phyloP scores from a whole-genome alignment of 1,284 basidiomycete species.

The Apiotrichum veenhuisii region DNA sequence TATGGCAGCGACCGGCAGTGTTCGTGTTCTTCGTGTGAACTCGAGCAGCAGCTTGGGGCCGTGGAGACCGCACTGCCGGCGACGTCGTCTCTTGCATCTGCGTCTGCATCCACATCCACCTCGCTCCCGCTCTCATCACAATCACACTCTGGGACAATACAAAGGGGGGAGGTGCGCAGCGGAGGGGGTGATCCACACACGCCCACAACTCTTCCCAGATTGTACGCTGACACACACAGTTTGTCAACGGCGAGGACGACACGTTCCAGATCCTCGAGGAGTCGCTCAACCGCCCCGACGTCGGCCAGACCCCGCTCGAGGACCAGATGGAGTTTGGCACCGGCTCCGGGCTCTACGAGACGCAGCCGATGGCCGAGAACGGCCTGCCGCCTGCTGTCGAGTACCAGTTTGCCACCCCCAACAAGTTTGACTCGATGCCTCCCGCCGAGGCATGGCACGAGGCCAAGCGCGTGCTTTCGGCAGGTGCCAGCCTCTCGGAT shows the following conservation, averaged over 20 bases:
- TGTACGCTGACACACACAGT: conserved; percentile 21
- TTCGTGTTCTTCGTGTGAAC: conserved; percentile 1
- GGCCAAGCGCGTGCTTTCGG: conserved; percentile 57
- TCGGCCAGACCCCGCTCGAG: conserved; percentile 38
- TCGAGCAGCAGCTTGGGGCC: conserved; percentile 3
- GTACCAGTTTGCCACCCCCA: conserved; percentile 67
- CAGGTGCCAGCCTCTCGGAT: conserved; percentile 79
- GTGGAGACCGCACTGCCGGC: background rate
- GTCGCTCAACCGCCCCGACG: conserved; percentile 41
- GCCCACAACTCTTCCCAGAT: background rate
- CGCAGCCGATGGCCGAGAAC: conserved; percentile 54
- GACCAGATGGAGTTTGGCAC: conserved; percentile 43
- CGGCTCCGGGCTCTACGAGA: conserved; percentile 7
- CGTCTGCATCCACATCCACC: too few relatives aligned
- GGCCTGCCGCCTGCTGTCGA: conserved; percentile 67
- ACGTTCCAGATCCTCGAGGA: conserved; percentile 42
- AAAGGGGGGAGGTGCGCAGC: conserved; percentile 2
- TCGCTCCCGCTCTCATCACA: background rate
- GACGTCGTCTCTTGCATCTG: background rate
- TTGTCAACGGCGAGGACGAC: conserved; percentile 47
- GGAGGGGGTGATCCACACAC: background rate
- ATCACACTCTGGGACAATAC: background rate
- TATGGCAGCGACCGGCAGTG: conserved; percentile 1
- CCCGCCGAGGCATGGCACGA: conserved; percentile 28
- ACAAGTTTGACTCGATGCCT: conserved; percentile 19